These are phyloP conservation scores for Pseudogymnoascus sp. DNA, from an alignment of 2,329 filamentous ascomycete genomes.

Conservation along the genomic window DNA sequence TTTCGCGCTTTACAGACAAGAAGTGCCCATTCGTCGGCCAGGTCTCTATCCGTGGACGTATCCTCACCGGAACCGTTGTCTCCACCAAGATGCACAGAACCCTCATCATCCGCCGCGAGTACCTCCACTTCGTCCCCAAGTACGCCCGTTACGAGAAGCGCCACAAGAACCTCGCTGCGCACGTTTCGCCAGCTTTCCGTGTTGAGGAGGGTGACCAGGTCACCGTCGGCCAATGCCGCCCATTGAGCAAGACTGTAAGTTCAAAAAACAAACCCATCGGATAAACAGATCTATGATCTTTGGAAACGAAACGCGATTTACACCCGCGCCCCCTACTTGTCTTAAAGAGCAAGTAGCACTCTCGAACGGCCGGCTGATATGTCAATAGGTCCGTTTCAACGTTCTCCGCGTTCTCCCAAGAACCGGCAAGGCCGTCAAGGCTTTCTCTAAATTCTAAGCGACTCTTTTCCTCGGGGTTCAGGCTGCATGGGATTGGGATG, in stretches of 20 bases:
- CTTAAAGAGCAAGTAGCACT: constrained; percentile 4
- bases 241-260: constrained; percentile 98
- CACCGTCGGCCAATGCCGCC: constrained; percentile 98
- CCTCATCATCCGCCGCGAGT: constrained; percentile 98
- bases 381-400: constrained; percentile 87
- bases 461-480: constrained; percentile 22
- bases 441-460: constrained; percentile 95
- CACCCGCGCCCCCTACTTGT: constrained; percentile 10
- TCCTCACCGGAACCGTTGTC: constrained; percentile 97
- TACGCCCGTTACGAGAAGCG: constrained; percentile 99
- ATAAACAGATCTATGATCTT: constrained; percentile 9
- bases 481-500: constrained; percentile 28
- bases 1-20: constrained; percentile 64
- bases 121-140: constrained; percentile 99
- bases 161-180: constrained; percentile 99
- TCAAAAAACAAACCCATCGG: constrained; percentile 14
- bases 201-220: constrained; percentile 99
- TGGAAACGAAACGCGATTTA: constrained; percentile 12
- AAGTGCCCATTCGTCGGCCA: constrained; percentile 99
- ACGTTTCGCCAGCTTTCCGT: constrained; percentile 99
- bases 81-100: constrained; percentile 99
- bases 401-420: constrained; percentile 96
- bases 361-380: constrained; percentile 15
- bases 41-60: constrained; percentile 99
- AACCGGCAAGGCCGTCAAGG: constrained; percentile 95